Evolutionary conservation across 2,329 filamentous ascomycete genomes (phyloP).

Genomic region (Colletotrichum kahawae): DNA sequence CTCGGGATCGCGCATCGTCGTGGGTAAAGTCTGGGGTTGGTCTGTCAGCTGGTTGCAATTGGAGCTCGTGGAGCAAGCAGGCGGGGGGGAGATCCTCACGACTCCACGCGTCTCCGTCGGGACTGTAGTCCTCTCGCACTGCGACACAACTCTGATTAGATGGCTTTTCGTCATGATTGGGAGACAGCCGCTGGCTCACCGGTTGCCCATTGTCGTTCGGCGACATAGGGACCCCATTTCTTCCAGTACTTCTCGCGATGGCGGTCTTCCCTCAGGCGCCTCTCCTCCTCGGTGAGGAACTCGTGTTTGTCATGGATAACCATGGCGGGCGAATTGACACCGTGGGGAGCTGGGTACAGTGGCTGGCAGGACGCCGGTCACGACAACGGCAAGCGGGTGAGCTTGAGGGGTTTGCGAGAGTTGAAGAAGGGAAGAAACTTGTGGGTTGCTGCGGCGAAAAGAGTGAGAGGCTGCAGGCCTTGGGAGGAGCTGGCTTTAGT

Average conservation of each 20-base stretch:
- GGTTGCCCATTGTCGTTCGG: slow-evolving; percentile 95
- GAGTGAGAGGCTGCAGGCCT: slow-evolving; percentile 2
- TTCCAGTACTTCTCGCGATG: slow-evolving; percentile 94
- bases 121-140: slow-evolving; percentile 91
- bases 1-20: slow-evolving; percentile 85
- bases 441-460: slow-evolving; percentile 13
- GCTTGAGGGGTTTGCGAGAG: slow-evolving; percentile 4
- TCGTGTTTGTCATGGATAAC: slow-evolving; percentile 89
- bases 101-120: slow-evolving; percentile 93
- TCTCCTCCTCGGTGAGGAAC: slow-evolving; percentile 89
- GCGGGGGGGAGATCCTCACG: slow-evolving; percentile 62
- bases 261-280: slow-evolving; percentile 84
- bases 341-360: not conserved
- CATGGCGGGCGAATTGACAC: slow-evolving; percentile 57
- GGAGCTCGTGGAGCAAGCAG: slow-evolving; percentile 8
- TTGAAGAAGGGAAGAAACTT: not conserved
- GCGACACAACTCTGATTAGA: slow-evolving; percentile 21
- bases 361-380: not conserved
- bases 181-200: slow-evolving; percentile 55
- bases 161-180: not conserved
- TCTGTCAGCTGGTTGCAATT: slow-evolving; percentile 22
- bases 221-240: slow-evolving; percentile 94
- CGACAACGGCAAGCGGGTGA: not conserved
- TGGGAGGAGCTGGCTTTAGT: slow-evolving; percentile 16
- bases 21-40: slow-evolving; percentile 80